Evolutionary conservation across 768 basidiomycete species (phyloP).

Genomic region (Lyophyllum decastes): DNA sequence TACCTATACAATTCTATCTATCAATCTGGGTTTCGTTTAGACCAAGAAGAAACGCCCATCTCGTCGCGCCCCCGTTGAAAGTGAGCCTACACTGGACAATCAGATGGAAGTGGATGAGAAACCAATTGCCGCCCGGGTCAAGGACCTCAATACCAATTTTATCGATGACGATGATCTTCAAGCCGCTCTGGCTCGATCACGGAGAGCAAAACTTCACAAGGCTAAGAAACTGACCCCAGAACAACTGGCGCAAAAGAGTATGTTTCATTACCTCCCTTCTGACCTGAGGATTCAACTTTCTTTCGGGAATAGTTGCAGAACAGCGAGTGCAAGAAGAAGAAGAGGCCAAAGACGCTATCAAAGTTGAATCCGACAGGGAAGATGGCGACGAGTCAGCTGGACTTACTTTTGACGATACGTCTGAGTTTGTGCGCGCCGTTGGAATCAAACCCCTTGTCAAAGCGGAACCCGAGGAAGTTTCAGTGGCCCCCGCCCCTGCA

Average conservation of each 20-base stretch:
- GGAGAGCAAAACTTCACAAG: constrained; percentile 81
- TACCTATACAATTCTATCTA: constrained; percentile 2
- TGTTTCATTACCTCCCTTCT: constrained; percentile 22
- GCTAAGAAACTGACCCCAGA: constrained; percentile 78
- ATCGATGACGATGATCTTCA: constrained; percentile 99
- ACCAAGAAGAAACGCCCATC: constrained; percentile 91
- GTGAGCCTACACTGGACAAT: constrained; percentile 47
- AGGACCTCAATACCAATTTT: constrained; percentile 85
- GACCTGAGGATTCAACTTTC: constrained; percentile 1
- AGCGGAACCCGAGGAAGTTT: constrained; percentile 42
- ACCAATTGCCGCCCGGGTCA: constrained; percentile 63
- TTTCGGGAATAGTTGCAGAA: constrained; percentile 54
- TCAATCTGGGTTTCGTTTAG: constrained; percentile 35
- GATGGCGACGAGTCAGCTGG: constrained; percentile 51
- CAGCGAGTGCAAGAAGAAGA: constrained; percentile 58
- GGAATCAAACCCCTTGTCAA: constrained; percentile 63
- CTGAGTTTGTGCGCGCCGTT: constrained; percentile 91
- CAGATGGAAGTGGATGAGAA: constrained; percentile 83
- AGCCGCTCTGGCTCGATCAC: constrained; percentile 83
- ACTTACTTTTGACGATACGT: constrained; percentile 93
- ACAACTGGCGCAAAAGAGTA: constrained; percentile 78
- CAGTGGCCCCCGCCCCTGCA: constrained; percentile 20
- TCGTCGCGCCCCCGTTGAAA: constrained; percentile 60
- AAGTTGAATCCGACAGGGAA: constrained; percentile 36
- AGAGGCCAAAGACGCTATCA: constrained; percentile 35